phyloP scores from a whole-genome alignment of 345 rosid genomes.

The Lepidium sativum region DNA sequence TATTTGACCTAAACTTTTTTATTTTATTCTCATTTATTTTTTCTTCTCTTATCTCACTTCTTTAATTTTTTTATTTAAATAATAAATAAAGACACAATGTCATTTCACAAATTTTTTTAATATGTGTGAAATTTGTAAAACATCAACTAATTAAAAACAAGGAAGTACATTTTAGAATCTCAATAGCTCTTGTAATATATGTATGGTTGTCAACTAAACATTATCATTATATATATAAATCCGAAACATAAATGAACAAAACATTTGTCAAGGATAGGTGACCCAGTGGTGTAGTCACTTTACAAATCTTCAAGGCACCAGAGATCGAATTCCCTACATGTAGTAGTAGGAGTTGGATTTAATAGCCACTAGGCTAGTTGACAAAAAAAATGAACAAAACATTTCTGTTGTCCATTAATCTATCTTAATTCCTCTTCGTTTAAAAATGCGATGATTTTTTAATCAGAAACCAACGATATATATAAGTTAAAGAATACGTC shows the following conservation, averaged over 20 bases:
- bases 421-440: constrained; percentile 5
- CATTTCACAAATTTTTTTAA: too few relatives aligned
- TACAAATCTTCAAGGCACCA: too few relatives aligned
- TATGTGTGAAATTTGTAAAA: background rate
- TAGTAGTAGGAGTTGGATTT: too few relatives aligned
- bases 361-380: too few relatives aligned
- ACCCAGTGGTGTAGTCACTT: too few relatives aligned
- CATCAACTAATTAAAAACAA: background rate
- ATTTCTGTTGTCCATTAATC: constrained; percentile 6
- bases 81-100: too few relatives aligned
- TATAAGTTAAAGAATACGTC: constrained; percentile 17
- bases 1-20: too few relatives aligned
- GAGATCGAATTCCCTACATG: too few relatives aligned
- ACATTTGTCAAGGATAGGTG: too few relatives aligned
- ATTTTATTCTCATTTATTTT: too few relatives aligned
- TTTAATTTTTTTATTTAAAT: too few relatives aligned
- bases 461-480: constrained; percentile 4
- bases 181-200: background rate
- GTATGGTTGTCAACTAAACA: constrained; percentile 2
- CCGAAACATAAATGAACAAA: constrained; percentile 7
- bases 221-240: background rate
- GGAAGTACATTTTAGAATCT: background rate
- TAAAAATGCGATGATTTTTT: constrained; percentile 8
- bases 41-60: too few relatives aligned
- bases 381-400: constrained; percentile 15